Evolutionary conservation across 208 protist species (phyloP).

Genomic region (Acanthamoeba lenticulata): DNA sequence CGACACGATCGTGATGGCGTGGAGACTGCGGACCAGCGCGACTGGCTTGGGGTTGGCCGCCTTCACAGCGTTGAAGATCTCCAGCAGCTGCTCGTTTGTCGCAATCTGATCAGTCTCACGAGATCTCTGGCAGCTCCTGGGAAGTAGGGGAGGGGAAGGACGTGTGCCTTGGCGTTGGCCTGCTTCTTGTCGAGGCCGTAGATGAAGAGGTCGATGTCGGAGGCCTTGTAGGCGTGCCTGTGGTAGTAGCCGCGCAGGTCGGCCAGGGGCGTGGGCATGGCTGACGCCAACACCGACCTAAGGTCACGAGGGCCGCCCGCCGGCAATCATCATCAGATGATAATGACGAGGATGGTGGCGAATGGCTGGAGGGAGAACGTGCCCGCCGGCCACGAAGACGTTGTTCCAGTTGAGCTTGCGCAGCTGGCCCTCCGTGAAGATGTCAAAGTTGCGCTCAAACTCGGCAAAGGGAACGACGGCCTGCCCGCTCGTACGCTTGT

Average conservation of each 20-base stretch:
- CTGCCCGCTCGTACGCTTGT: background rate
- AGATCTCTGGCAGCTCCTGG: too few relatives aligned
- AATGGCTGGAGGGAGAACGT: background rate
- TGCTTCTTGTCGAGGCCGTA: background rate
- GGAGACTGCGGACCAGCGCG: background rate
- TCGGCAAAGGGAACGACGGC: background rate
- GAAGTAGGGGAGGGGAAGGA: background rate
- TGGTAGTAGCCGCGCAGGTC: slow-evolving; percentile 1
- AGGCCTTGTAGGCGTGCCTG: background rate
- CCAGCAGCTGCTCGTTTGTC: background rate
- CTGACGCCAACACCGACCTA: background rate
- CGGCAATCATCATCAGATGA: background rate
- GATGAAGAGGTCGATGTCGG: slow-evolving; percentile 44
- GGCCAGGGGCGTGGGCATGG: background rate
- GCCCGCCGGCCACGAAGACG: background rate
- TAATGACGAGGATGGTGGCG: background rate
- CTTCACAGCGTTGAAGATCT: slow-evolving; percentile 4
- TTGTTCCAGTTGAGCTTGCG: slow-evolving; percentile 54
- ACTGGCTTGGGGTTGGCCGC: background rate
- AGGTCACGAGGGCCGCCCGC: background rate
- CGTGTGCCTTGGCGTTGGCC: slow-evolving; percentile 10
- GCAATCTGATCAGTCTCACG: too few relatives aligned
- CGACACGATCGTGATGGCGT: background rate
- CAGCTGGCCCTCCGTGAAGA: slow-evolving; percentile 44
- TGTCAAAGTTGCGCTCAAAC: background rate